phyloP scores from a whole-genome alignment of 225 moss, liverwort and hornwort genomes.

The Sphagnum tenellum region DNA sequence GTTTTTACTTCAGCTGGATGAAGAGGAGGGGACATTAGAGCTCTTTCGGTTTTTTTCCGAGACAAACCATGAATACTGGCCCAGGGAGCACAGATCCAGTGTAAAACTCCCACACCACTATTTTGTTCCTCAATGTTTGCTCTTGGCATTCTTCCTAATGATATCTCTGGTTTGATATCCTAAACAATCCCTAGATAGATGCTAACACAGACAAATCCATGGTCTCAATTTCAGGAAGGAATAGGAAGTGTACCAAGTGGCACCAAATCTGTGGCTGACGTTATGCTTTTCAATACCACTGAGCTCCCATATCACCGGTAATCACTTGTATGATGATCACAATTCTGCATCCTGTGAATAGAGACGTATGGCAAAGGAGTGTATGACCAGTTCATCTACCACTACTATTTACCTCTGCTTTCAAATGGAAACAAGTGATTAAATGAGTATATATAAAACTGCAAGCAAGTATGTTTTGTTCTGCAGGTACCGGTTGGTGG shows the following conservation, averaged over 20 bases:
- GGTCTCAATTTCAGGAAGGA: slow-evolving; percentile 42
- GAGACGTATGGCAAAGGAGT: neutral
- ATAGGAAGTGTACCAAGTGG: slow-evolving; percentile 60
- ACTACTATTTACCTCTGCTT: neutral
- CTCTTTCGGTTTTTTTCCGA: slow-evolving; percentile 97
- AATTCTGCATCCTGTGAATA: neutral
- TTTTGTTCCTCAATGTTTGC: neutral
- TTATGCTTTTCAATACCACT: slow-evolving; percentile 74
- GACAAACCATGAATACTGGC: slow-evolving; percentile 91
- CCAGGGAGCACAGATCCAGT: slow-evolving; percentile 47
- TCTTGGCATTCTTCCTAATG: neutral
- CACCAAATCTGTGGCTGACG: slow-evolving; percentile 76
- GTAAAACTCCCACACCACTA: slow-evolving; percentile 11
- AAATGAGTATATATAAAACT: too few species aligned
- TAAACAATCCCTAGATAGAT: too few species aligned
- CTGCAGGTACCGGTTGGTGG: slow-evolving; percentile 85
- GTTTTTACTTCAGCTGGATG: slow-evolving; percentile 26
- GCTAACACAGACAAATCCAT: too few species aligned
- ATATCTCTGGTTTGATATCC: neutral
- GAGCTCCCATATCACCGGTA: slow-evolving; percentile 93
- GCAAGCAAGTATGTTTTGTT: neutral
- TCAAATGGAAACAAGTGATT: neutral
- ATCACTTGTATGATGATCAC: slow-evolving; percentile 5
- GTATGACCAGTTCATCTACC: neutral
- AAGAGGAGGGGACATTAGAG: slow-evolving; percentile 82